phyloP scores from a whole-genome alignment of 805 yeast genomes.

The Wickerhamomyces kurtzmanii region DNA sequence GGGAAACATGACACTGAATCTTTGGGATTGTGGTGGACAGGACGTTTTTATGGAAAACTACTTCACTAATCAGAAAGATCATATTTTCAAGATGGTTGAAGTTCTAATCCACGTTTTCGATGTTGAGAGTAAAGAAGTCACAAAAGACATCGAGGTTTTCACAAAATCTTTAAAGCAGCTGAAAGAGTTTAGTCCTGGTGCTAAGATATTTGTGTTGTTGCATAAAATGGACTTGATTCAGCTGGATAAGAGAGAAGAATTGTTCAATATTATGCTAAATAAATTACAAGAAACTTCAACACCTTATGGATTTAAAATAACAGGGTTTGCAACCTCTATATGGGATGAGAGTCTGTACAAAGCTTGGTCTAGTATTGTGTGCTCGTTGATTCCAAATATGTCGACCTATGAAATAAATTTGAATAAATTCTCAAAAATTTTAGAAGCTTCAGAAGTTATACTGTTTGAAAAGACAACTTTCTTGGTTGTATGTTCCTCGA shows the following conservation, averaged over 20 bases:
- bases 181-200: constrained; percentile 78
- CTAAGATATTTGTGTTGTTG: constrained; percentile 81
- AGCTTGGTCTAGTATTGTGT: constrained; percentile 96
- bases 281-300: constrained; percentile 67
- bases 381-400: constrained; percentile 91
- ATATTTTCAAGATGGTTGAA: constrained; percentile 91
- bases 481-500: constrained; percentile 40
- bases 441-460: constrained; percentile 84
- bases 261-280: constrained; percentile 77
- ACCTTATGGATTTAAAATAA: constrained; percentile 57
- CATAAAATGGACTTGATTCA: constrained; percentile 97
- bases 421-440: constrained; percentile 56
- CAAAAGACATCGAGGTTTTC: constrained; percentile 89
- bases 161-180: constrained; percentile 73
- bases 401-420: constrained; percentile 67
- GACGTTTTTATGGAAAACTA: constrained; percentile 95
- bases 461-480: constrained; percentile 92
- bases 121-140: constrained; percentile 85
- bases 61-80: constrained; percentile 79
- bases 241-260: constrained; percentile 72
- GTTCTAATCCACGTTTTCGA: constrained; percentile 94
- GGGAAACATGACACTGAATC: constrained; percentile 89
- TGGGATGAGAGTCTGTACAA: constrained; percentile 96
- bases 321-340: constrained; percentile 90
- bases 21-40: constrained; percentile 99